Evolutionary conservation across 2,329 filamentous ascomycete genomes (phyloP), one percentile per base, ranked within the genome.

Genomic region (Trichoderma sp.): DNA sequence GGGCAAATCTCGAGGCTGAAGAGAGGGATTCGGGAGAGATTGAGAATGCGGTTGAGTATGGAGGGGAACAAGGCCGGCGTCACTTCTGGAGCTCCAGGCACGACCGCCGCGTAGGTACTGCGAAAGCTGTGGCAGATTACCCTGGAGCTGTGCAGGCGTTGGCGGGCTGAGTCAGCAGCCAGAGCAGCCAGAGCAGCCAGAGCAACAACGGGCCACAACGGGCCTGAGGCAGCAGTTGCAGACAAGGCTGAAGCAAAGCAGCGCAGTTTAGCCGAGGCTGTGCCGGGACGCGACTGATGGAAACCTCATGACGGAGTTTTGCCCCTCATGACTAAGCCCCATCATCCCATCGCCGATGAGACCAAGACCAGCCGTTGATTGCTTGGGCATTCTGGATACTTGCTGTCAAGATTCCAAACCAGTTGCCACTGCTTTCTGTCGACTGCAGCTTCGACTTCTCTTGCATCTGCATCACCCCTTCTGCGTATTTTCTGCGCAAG

Each of bases 11-110:
- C 52, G 52, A 19, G 13, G n/a, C 29, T 4, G 29, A 50, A 57
- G 12, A 50, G 29, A 35, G 34, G 34, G 25, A 17, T 57, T 10
- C 10, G 45, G 19, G 39, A 45, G 39, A 22, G 39, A 19, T 45
- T 22, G 39, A 45, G 39, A 45, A n/a, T n/a, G 39, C 22, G 42
- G 42, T 48, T 45, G 42, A 15, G 25, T 45, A 56, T 61, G 45
- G 37, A 48, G 58, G 66, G 37, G 35, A 58, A 61, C 59, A 57
- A 61, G 29, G 59, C 63, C 67, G 42, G 66, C 59, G 68, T 70
- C 68, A 68, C 68, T 68, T 68, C 45, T 57, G 70, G 76, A 82
- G 80, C 81, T 83, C 80, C 76, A 83, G 81, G 81, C 81, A 82
- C 74, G 75, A 72, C 72, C 72, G 77, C 77, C 77, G 77, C 77